Conservation (phyloP, 208 protist species). For the Vickermania spadyakhi region DNA sequence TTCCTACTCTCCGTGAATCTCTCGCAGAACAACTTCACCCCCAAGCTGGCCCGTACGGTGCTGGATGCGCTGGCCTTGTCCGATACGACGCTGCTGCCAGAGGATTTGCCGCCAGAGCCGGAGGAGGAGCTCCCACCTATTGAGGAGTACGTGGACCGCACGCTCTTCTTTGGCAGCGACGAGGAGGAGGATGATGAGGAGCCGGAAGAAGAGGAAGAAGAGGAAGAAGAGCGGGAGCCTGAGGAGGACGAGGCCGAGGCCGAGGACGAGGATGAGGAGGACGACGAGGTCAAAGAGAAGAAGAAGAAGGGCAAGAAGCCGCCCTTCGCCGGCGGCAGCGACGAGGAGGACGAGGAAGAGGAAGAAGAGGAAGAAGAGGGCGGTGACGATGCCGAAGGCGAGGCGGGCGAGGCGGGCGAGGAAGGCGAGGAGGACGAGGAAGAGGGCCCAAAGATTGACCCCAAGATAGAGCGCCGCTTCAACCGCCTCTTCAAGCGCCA, state of each 20-base stretch:
- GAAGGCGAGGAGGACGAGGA: slow-evolving; percentile 15
- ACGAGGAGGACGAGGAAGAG: slow-evolving; percentile 10
- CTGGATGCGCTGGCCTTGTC: slow-evolving; percentile 37
- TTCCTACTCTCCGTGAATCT: slow-evolving; percentile 58
- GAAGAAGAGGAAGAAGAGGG: slow-evolving; percentile 23
- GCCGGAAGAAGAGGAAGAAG: slow-evolving; percentile 16
- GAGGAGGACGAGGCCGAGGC: slow-evolving; percentile 14
- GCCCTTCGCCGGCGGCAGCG: slow-evolving; percentile 3
- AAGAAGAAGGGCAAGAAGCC: slow-evolving; percentile 7
- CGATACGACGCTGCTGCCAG: slow-evolving; percentile 43
- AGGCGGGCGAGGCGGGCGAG: slow-evolving; percentile 1
- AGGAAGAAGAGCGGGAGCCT: slow-evolving; percentile 14
- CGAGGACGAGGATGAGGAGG: slow-evolving; percentile 7
- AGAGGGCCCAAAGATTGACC: slow-evolving; percentile 1
- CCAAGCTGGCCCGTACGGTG: slow-evolving; percentile 13
- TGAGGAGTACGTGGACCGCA: slow-evolving; percentile 13
- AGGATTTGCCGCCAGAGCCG: slow-evolving; percentile 23
- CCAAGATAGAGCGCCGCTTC: slow-evolving; percentile 13
- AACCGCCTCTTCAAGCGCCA: slow-evolving; percentile 9
- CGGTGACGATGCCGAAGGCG: slow-evolving; percentile 12
- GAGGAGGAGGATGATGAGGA: slow-evolving; percentile 20
- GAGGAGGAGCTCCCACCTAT: slow-evolving; percentile 9
- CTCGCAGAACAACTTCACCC: slow-evolving; percentile 38
- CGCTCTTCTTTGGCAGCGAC: slow-evolving; percentile 14
- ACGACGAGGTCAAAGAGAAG: neutral